Conservation (phyloP, 306 rosid genomes). For the Gynostemma pentaphyllum region DNA sequence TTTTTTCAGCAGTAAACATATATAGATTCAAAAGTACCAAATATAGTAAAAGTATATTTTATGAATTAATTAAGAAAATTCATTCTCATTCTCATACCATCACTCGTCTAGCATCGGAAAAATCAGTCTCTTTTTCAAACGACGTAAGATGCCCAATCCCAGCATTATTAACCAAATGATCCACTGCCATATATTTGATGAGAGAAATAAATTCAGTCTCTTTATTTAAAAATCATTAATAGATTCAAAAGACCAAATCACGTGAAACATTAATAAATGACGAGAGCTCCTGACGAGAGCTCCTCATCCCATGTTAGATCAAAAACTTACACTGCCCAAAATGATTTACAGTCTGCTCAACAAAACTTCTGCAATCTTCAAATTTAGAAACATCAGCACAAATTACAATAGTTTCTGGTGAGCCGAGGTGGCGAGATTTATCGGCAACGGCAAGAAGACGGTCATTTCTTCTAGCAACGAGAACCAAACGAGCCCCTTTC, state of each 20-base stretch:
- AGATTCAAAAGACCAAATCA: too few relatives aligned
- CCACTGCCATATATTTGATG: too few relatives aligned
- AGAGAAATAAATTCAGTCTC: too few relatives aligned
- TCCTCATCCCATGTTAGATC: too few relatives aligned
- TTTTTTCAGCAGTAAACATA: too few relatives aligned
- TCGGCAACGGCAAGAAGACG: conserved; percentile 32
- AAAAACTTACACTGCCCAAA: conserved; percentile 31
- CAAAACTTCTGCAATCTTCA: conserved; percentile 35
- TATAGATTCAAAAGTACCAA: too few relatives aligned
- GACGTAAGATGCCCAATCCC: conserved; percentile 21
- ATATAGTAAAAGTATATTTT: too few relatives aligned
- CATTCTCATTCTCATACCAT: conserved; percentile 42
- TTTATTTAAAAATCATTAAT: too few relatives aligned
- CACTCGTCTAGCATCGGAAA: conserved; percentile 30
- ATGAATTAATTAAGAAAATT: too few relatives aligned
- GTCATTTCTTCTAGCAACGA: conserved; percentile 40
- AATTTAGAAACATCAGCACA: conserved; percentile 40
- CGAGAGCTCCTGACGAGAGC: too few relatives aligned
- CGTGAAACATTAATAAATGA: too few relatives aligned
- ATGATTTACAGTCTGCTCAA: conserved; percentile 35
- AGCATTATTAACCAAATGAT: conserved; percentile 71
- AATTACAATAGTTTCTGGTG: conserved; percentile 35
- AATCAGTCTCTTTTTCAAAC: conserved; percentile 44
- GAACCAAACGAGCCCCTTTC: conserved; percentile 45
- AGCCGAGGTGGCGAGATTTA: conserved; percentile 29